Conservation (phyloP, 768 basidiomycete species). For the Suillus plorans region DNA sequence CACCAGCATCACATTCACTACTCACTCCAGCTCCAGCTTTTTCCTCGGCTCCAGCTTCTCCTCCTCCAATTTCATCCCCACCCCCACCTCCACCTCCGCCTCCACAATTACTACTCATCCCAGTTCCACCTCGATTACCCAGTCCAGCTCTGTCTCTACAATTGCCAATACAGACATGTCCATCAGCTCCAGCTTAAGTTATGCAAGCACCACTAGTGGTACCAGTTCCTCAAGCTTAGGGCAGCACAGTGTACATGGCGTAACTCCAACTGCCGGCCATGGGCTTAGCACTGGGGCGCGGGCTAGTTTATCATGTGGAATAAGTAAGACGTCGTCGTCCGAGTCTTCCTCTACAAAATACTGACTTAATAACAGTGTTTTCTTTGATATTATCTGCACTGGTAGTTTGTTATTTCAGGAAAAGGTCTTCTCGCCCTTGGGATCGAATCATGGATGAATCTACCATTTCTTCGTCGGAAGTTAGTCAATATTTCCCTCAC, state of each 20-base stretch:
- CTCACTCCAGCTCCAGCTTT: neutral
- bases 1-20: neutral
- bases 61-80: neutral
- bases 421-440: slow-evolving; percentile 2
- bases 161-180: neutral
- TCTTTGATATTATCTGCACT: slow-evolving; percentile 2
- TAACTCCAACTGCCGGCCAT: slow-evolving; percentile 2
- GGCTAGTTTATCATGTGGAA: slow-evolving; percentile 25
- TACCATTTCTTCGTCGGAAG: slow-evolving; percentile 5
- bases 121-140: neutral
- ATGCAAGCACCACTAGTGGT: slow-evolving; percentile 3
- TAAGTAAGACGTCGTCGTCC: slow-evolving; percentile 16
- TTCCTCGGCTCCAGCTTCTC: neutral
- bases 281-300: slow-evolving; percentile 17
- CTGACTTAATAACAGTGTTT: slow-evolving; percentile 5
- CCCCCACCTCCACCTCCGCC: neutral
- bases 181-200: neutral
- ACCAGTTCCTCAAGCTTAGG: neutral
- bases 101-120: neutral
- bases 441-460: neutral
- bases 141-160: neutral
- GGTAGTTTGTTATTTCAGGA: slow-evolving; percentile 9
- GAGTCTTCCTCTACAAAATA: neutral
- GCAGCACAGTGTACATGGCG: neutral
- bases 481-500: slow-evolving; percentile 7